Percentiles rank a stretch among this genome's conserved stretches.
Conservation (phyloP, 176 grass and related monocot genomes). For the Zoysia pacifica region DNA sequence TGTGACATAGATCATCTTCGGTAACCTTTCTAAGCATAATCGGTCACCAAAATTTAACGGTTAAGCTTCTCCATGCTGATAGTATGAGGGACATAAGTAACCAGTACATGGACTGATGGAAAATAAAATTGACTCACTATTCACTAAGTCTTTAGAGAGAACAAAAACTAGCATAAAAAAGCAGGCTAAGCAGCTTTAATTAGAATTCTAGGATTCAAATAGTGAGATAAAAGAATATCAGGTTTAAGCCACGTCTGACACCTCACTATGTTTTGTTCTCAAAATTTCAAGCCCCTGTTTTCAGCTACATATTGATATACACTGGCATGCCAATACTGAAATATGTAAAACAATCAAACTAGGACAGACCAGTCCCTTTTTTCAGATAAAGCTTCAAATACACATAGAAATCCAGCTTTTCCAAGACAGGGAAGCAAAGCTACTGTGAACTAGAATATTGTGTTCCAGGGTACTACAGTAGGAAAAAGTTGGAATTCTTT, state of each 20-base stretch:
- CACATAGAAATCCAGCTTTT: neutral
- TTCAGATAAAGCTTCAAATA: constrained; percentile 25
- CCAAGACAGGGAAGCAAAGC: neutral
- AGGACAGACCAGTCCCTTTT: neutral
- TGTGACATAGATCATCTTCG: neutral
- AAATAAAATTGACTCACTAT: constrained; percentile 27
- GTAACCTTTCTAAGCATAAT: constrained; percentile 7
- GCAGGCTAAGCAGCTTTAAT: neutral
- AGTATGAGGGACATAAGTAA: too few relatives aligned
- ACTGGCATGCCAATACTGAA: constrained; percentile 17
- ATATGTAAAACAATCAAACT: neutral
- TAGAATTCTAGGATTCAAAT: constrained; percentile 3
- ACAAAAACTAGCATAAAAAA: constrained; percentile 4
- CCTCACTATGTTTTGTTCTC: constrained; percentile 21
- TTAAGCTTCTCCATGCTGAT: neutral
- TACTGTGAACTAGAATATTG: neutral
- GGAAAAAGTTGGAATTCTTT: constrained; percentile 7
- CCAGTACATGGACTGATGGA: neutral
- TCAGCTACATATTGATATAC: neutral
- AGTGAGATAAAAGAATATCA: constrained; percentile 5
- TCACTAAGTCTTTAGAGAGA: constrained; percentile 12
- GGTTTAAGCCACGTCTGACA: constrained; percentile 4
- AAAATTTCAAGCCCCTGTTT: neutral
- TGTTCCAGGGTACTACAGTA: constrained; percentile 10
- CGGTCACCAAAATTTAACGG: neutral